These are phyloP conservation scores for Danielia reshetovae DNA, from an alignment of 805 yeast species.

Conservation along the genomic window DNA sequence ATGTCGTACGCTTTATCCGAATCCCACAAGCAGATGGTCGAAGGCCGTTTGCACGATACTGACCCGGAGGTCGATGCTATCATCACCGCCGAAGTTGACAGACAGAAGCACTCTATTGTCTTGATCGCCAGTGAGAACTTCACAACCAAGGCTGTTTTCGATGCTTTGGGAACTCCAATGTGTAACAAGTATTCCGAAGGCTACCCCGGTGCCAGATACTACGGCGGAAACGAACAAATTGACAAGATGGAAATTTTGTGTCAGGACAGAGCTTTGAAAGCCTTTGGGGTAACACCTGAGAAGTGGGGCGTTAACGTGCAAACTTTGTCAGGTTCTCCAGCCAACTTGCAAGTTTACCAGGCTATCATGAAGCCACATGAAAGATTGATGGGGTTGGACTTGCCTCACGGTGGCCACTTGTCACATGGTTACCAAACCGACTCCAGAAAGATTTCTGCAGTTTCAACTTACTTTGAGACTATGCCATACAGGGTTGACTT, in stretches of 20 bases:
- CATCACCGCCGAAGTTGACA: slow-evolving; percentile 73
- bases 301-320: slow-evolving; percentile 99
- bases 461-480: slow-evolving; percentile 95
- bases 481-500: slow-evolving; percentile 96
- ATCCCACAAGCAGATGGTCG: slow-evolving; percentile 49
- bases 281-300: slow-evolving; percentile 74
- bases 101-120: slow-evolving; percentile 92
- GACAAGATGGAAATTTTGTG: slow-evolving; percentile 91
- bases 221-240: slow-evolving; percentile 97
- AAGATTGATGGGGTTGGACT: slow-evolving; percentile 95
- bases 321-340: slow-evolving; percentile 95
- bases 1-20: slow-evolving; percentile 48
- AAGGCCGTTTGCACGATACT: slow-evolving; percentile 59
- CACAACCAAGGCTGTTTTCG: slow-evolving; percentile 94
- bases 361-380: slow-evolving; percentile 95
- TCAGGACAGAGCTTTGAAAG: slow-evolving; percentile 90
- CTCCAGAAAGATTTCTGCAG: slow-evolving; percentile 88
- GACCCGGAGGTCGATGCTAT: slow-evolving; percentile 79
- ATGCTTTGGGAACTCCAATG: slow-evolving; percentile 96
- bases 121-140: slow-evolving; percentile 96
- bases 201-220: slow-evolving; percentile 98
- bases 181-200: slow-evolving; percentile 98
- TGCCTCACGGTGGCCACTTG: slow-evolving; percentile 98
- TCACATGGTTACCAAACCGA: slow-evolving; percentile 98
- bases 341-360: slow-evolving; percentile 93